Evolutionary conservation across 2,329 filamentous ascomycete genomes (phyloP).

Genomic region (Fusarium austroafricanum): DNA sequence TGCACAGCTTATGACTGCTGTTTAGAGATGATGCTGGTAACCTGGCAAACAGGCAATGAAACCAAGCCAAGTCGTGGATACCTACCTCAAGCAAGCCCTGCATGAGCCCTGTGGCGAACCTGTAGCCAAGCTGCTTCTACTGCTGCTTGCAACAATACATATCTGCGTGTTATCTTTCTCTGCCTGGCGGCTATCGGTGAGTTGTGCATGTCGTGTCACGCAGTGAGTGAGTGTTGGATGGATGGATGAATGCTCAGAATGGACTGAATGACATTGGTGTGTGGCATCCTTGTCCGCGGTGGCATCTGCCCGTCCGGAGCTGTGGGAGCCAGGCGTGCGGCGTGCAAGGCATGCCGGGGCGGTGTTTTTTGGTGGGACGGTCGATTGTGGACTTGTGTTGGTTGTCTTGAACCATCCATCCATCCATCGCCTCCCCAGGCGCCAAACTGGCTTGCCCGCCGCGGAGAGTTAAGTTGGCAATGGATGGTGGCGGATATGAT

Average conservation of each 20-base stretch:
- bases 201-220: constrained; percentile 46
- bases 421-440: constrained; percentile 23
- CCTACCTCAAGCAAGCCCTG: background rate
- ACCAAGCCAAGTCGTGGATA: constrained; percentile 7
- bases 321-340: constrained; percentile 34
- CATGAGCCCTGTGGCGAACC: background rate
- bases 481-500: background rate
- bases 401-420: constrained; percentile 35
- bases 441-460: constrained; percentile 6
- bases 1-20: constrained; percentile 24
- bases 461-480: constrained; percentile 11
- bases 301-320: constrained; percentile 43
- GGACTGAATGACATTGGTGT: constrained; percentile 34
- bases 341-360: constrained; percentile 40
- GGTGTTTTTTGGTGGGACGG: constrained; percentile 44
- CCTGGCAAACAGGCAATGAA: constrained; percentile 21
- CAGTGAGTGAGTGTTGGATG: constrained; percentile 33
- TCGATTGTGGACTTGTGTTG: constrained; percentile 29
- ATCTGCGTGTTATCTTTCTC: constrained; percentile 19
- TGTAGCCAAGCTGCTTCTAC: background rate
- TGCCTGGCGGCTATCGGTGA: constrained; percentile 36
- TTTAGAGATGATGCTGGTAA: constrained; percentile 42
- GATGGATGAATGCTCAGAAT: constrained; percentile 24
- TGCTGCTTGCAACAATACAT: constrained; percentile 5
- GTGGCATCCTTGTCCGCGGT: constrained; percentile 37